A percentile compares a stretch with the other conserved stretches of the same genome.
These are phyloP conservation scores for Jacaranda copaia DNA, from an alignment of 257 asterid genomes.

Conservation along the genomic window DNA sequence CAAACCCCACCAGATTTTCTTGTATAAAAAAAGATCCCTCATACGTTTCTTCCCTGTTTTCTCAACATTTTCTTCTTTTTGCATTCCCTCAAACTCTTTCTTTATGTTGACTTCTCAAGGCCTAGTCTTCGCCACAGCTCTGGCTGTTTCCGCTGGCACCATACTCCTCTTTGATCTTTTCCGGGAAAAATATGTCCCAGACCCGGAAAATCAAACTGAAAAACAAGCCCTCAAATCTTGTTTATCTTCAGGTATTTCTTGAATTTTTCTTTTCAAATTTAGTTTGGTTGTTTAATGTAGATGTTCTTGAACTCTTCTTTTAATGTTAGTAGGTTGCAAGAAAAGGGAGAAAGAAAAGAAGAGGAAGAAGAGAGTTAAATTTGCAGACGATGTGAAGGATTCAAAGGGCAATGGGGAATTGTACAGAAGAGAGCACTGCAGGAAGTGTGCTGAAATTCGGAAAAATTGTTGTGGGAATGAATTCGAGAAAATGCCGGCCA, in stretches of 20 bases:
- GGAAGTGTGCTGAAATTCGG: conserved; percentile 24
- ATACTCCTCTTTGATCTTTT: conserved; percentile 64
- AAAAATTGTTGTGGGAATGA: conserved; percentile 45
- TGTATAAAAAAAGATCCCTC: background rate
- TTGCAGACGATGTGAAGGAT: conserved; percentile 80
- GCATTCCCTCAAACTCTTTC: conserved; percentile 26
- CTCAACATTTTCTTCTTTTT: conserved; percentile 1
- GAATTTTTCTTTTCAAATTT: background rate
- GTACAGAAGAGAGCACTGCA: conserved; percentile 48
- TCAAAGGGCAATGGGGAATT: conserved; percentile 57
- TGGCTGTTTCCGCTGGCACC: conserved; percentile 87
- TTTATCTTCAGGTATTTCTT: conserved; percentile 63
- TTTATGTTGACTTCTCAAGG: conserved; percentile 66
- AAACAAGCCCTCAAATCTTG: conserved; percentile 55
- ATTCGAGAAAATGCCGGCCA: conserved; percentile 56
- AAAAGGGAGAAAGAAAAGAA: conserved; percentile 34
- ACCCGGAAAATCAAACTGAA: conserved; percentile 17
- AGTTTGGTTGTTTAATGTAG: background rate
- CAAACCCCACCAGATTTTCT: conserved; percentile 29
- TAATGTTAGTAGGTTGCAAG: conserved; percentile 38
- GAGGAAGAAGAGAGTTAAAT: conserved; percentile 65
- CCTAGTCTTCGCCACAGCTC: conserved; percentile 78
- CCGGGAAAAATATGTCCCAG: conserved; percentile 47
- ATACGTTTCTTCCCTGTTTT: background rate
- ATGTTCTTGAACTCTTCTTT: background rate